phyloP scores from a whole-genome alignment of 2,329 filamentous ascomycete genomes.

The Juglanconis juglandina region DNA sequence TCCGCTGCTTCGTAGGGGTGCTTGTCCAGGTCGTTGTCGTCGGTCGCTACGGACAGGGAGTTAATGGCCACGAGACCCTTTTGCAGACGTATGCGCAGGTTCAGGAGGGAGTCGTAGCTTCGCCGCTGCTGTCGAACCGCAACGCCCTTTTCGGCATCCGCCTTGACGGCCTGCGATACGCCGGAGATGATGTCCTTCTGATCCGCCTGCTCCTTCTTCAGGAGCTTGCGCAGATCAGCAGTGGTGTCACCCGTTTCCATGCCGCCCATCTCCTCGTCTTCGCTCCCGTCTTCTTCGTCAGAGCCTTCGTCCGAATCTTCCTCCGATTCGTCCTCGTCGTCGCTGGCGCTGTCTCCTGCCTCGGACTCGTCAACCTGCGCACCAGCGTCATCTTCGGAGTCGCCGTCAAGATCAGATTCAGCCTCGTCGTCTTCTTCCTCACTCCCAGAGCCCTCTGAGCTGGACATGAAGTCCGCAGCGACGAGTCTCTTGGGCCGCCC shows the following conservation, averaged over 20 bases:
- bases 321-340: constrained; percentile 24
- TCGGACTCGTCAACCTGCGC: constrained; percentile 1
- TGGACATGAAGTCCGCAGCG: constrained; percentile 57
- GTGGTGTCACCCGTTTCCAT: constrained; percentile 36
- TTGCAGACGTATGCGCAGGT: constrained; percentile 87
- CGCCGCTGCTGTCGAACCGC: constrained; percentile 84
- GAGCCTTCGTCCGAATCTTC: constrained; percentile 36
- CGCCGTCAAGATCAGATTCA: constrained; percentile 33
- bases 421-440: constrained; percentile 35
- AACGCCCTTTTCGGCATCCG: constrained; percentile 78
- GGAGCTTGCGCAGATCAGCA: constrained; percentile 62
- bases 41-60: constrained; percentile 54
- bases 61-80: constrained; percentile 84
- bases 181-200: constrained; percentile 64
- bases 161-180: constrained; percentile 61
- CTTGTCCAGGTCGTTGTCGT: constrained; percentile 33
- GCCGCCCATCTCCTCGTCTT: constrained; percentile 28
- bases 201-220: constrained; percentile 50
- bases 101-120: constrained; percentile 83
- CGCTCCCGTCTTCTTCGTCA: constrained; percentile 31
- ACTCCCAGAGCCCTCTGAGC: constrained; percentile 32
- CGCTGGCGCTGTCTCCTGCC: constrained; percentile 24
- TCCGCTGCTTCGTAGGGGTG: constrained; percentile 73
- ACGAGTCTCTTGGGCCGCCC: constrained; percentile 37
- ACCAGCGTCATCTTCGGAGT: constrained; percentile 31